Conservation (phyloP, 352 stramenopile genomes). For the Globisporangium spiculum region DNA sequence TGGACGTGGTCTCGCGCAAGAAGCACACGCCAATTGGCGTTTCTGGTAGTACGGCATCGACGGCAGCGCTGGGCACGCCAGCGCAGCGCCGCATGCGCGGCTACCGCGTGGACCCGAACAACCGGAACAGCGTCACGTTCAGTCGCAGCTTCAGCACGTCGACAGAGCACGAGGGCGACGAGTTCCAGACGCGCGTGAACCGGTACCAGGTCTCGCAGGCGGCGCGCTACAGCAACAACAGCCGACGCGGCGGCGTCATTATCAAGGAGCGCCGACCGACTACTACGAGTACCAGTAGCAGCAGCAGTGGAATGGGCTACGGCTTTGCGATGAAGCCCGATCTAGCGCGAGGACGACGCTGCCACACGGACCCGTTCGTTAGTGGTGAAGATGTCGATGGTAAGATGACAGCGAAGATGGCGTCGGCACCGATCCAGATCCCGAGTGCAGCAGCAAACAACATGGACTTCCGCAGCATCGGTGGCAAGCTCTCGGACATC, state of each 20-base stretch:
- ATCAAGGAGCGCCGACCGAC: background rate
- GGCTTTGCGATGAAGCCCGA: conserved; percentile 23
- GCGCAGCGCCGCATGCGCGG: conserved; percentile 15
- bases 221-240: conserved; percentile 7
- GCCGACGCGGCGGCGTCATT: background rate
- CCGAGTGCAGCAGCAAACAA: conserved; percentile 22
- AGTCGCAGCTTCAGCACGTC: conserved; percentile 29
- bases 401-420: conserved; percentile 4
- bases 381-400: conserved; percentile 12
- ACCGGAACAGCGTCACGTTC: conserved; percentile 7
- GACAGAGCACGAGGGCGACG: conserved; percentile 21
- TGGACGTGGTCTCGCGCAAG: conserved; percentile 15
- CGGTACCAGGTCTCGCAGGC: conserved; percentile 12
- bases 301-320: conserved; percentile 10
- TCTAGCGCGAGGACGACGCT: conserved; percentile 26
- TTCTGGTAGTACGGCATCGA: too few relatives aligned
- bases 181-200: conserved; percentile 22
- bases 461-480: background rate
- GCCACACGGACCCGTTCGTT: conserved; percentile 37
- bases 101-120: conserved; percentile 1
- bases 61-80: too few relatives aligned
- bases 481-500: conserved; percentile 21
- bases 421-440: conserved; percentile 68
- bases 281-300: background rate
- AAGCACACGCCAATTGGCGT: background rate